Evolutionary conservation across 768 basidiomycete species (phyloP).

Genomic region (Cystobasidium onofrii): DNA sequence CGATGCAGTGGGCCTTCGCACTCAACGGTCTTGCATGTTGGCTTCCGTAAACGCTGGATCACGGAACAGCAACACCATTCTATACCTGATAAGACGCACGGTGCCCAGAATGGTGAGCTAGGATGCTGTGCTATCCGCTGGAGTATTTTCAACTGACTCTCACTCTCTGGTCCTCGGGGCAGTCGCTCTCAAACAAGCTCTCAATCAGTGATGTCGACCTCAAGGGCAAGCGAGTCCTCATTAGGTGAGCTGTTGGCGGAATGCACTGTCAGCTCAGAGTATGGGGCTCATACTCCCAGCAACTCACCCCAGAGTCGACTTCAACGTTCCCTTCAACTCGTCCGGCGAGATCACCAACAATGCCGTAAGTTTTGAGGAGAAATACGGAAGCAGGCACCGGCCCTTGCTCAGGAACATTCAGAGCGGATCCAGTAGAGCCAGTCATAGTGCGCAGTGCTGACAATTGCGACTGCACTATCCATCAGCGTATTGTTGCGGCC

Average conservation of each 20-base stretch:
- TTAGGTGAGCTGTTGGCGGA: conserved; percentile 50
- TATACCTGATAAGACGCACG: not conserved
- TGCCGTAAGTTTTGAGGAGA: conserved; percentile 58
- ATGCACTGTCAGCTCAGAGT: not conserved
- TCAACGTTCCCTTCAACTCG: conserved; percentile 80
- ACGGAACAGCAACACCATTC: not conserved
- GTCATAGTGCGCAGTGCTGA: too few species aligned
- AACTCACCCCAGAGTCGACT: conserved; percentile 57
- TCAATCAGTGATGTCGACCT: conserved; percentile 84
- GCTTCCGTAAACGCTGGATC: not conserved
- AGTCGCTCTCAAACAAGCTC: conserved; percentile 90
- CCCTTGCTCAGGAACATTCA: too few species aligned
- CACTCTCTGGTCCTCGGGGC: not conserved
- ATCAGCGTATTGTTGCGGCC: conserved; percentile 89
- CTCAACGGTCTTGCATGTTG: not conserved
- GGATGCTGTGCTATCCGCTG: too few species aligned
- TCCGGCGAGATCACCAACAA: conserved; percentile 91
- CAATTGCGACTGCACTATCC: too few species aligned
- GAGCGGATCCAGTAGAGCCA: too few species aligned
- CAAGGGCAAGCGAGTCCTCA: conserved; percentile 77
- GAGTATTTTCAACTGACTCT: not conserved
- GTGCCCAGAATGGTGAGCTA: not conserved
- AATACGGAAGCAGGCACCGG: not conserved
- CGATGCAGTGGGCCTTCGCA: too few species aligned
- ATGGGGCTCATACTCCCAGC: not conserved